phyloP scores from a whole-genome alignment of 192 early-diverging fungal species.

The Coemansia sp. region DNA sequence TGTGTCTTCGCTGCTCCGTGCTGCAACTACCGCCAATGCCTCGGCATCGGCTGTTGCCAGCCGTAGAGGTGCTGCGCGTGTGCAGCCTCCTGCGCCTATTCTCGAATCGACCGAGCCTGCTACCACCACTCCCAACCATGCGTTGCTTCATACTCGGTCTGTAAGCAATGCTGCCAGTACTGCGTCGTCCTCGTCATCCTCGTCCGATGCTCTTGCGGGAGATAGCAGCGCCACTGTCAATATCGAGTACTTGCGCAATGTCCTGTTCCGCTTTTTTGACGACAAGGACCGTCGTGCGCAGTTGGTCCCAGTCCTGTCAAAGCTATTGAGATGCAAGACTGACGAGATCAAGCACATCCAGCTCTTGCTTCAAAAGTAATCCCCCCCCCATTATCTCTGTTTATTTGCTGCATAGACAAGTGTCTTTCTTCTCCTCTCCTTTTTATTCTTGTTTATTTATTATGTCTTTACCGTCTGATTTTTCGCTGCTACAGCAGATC shows the following conservation, averaged over 20 bases:
- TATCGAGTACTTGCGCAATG: constrained; percentile 52
- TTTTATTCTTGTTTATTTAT: background rate
- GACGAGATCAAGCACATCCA: constrained; percentile 60
- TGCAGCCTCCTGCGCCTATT: background rate
- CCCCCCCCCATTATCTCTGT: background rate
- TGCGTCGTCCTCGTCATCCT: constrained; percentile 13
- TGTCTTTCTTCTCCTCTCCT: background rate
- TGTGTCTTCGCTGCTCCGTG: constrained; percentile 48
- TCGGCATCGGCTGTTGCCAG: constrained; percentile 3
- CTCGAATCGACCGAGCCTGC: background rate
- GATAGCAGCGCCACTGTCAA: constrained; percentile 26
- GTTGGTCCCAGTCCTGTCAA: constrained; percentile 62
- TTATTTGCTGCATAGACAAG: background rate
- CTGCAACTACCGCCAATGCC: constrained; percentile 34
- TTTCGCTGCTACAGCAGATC: background rate
- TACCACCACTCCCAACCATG: background rate
- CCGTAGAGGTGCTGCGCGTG: constrained; percentile 3
- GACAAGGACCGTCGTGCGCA: constrained; percentile 56
- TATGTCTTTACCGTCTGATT: background rate
- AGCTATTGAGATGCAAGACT: constrained; percentile 59
- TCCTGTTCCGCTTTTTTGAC: constrained; percentile 51
- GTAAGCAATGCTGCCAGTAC: constrained; percentile 26
- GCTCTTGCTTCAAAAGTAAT: constrained; percentile 19
- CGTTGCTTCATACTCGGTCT: constrained; percentile 31
- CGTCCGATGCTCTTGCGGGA: background rate